These are phyloP conservation scores for Populus hybrid DNA, from an alignment of 441 rosid species.

Conservation along the genomic window DNA sequence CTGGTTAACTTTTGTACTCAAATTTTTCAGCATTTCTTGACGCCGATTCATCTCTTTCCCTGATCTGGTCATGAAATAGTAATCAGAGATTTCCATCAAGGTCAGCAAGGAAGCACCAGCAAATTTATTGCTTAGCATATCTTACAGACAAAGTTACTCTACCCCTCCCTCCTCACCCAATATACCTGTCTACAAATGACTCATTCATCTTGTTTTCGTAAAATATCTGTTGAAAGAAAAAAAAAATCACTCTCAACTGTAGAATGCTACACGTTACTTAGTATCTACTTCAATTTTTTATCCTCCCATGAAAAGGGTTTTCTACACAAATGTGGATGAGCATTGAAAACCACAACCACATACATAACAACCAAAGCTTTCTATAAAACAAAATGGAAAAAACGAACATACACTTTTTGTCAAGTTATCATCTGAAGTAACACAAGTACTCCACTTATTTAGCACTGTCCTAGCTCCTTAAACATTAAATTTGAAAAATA, in stretches of 20 bases:
- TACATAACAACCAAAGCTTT: not conserved
- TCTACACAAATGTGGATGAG: not conserved
- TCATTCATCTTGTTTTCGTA: not conserved
- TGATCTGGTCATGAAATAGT: not conserved
- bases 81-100: not conserved
- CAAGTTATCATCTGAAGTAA: not conserved
- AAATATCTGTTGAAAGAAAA: not conserved
- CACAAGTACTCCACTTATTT: not conserved
- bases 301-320: not conserved
- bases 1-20: not conserved
- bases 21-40: not conserved
- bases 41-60: not conserved
- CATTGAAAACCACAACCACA: not conserved
- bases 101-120: not conserved
- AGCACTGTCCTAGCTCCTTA: not conserved
- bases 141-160: not conserved
- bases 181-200: not conserved
- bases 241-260: not conserved
- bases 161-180: not conserved
- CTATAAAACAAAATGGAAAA: not conserved
- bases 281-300: too few species aligned
- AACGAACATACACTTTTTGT: not conserved
- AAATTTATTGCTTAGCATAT: not conserved
- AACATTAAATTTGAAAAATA: not conserved
- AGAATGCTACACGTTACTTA: too few species aligned